phyloP scores from a whole-genome alignment of 176 grass and related monocot genomes.

The barley (Hordeum vulgare) region DNA sequence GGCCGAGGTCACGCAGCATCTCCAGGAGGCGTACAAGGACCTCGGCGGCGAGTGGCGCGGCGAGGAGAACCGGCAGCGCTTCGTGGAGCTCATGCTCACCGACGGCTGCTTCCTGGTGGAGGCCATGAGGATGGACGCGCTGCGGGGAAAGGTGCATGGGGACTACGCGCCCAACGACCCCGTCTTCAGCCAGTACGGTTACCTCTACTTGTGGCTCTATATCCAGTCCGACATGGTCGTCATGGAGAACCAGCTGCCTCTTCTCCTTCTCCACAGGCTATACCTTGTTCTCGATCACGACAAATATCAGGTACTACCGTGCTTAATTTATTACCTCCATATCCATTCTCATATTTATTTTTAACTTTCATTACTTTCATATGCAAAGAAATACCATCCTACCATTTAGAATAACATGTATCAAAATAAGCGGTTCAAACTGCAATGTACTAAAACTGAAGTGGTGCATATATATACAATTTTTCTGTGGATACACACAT shows the following conservation, averaged over 20 bases:
- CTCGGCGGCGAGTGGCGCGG: constrained; percentile 23
- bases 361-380: neutral
- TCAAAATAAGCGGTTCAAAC: neutral
- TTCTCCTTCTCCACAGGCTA: constrained; percentile 1
- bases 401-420: no score
- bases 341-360: neutral
- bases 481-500: neutral
- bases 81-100: constrained; percentile 39
- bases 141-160: neutral
- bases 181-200: constrained; percentile 33
- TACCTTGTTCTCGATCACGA: neutral
- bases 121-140: neutral
- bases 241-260: constrained; percentile 49
- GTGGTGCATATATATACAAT: no score
- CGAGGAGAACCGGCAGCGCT: neutral
- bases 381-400: neutral
- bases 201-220: neutral
- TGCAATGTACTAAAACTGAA: neutral
- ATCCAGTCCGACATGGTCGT: constrained; percentile 24
- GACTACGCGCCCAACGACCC: constrained; percentile 38
- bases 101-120: constrained; percentile 63
- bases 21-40: constrained; percentile 14
- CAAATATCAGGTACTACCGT: neutral
- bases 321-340: no score
- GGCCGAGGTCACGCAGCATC: neutral